These are phyloP conservation scores for Glomus cerebriforme DNA, from an alignment of 192 early-diverging fungal species.

Conservation along the genomic window DNA sequence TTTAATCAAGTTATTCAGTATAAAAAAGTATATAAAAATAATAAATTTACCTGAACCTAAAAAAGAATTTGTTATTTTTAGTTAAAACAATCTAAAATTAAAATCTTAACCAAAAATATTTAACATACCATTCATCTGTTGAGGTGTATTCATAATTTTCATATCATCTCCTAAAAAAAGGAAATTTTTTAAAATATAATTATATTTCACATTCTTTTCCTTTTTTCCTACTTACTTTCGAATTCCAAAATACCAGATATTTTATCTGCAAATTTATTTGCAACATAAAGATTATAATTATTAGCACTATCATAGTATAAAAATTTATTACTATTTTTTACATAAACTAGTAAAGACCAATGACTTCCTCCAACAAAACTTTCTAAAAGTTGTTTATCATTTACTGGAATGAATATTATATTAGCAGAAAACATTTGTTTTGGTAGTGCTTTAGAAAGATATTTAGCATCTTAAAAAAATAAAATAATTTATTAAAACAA, in stretches of 20 bases:
- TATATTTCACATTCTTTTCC: not conserved
- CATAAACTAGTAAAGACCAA: not conserved
- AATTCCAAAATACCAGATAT: not conserved
- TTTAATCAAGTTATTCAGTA: no score
- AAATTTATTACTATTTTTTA: not conserved
- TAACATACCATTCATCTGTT: not conserved
- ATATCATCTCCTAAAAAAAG: not conserved
- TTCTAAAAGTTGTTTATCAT: not conserved
- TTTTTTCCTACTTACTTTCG: not conserved
- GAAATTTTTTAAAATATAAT: no score
- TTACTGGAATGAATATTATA: not conserved
- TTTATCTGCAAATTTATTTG: not conserved
- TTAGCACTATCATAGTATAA: not conserved
- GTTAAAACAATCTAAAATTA: no score
- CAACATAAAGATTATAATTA: not conserved
- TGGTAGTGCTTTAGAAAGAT: not conserved
- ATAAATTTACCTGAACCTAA: not conserved
- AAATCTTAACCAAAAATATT: no score
- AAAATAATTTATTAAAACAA: no score
- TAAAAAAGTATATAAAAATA: no score
- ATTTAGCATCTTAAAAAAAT: not conserved
- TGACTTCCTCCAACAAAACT: not conserved
- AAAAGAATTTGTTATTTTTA: no score
- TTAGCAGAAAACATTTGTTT: not conserved
- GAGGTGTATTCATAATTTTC: not conserved